Evolutionary conservation across 2,329 filamentous ascomycete species (phyloP).

Genomic region (Phaeosphaeria sp.): DNA sequence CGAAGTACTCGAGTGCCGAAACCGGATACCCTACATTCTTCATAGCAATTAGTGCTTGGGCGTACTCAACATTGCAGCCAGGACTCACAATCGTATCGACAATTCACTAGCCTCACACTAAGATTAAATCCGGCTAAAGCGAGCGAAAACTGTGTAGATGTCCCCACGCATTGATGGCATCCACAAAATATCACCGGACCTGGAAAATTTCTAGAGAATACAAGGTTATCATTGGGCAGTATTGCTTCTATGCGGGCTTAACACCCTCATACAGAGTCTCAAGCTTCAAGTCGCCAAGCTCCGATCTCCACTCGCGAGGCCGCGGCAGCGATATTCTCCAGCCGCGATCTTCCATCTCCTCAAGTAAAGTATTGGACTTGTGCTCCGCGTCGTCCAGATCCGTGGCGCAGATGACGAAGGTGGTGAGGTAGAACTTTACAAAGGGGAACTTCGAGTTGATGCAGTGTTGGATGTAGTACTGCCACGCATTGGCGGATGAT

Average conservation of each 20-base stretch:
- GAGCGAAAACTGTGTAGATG: too few species aligned
- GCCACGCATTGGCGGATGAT: constrained; percentile 36
- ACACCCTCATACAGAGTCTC: constrained; percentile 28
- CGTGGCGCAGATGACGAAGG: constrained; percentile 33
- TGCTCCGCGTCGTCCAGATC: constrained; percentile 23
- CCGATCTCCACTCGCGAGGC: constrained; percentile 21
- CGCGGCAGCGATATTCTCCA: constrained; percentile 29
- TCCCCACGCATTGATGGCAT: too few species aligned
- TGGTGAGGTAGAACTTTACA: constrained; percentile 36
- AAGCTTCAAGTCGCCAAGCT: constrained; percentile 25
- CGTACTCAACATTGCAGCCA: too few species aligned
- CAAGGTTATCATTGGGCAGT: too few species aligned
- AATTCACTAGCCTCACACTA: too few species aligned
- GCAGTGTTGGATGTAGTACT: constrained; percentile 38
- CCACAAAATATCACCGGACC: too few species aligned
- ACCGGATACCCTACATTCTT: too few species aligned
- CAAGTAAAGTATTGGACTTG: constrained; percentile 17
- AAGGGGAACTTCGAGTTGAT: constrained; percentile 38
- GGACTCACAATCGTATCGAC: too few species aligned
- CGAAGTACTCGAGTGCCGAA: too few species aligned
- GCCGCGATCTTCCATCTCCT: constrained; percentile 32
- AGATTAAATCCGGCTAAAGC: too few species aligned
- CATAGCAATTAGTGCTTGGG: too few species aligned
- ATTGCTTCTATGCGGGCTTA: constrained; percentile 14
- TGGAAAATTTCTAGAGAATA: too few species aligned